Evolutionary conservation across 345 rosid genomes (phyloP).

Genomic region (Populus alba): DNA sequence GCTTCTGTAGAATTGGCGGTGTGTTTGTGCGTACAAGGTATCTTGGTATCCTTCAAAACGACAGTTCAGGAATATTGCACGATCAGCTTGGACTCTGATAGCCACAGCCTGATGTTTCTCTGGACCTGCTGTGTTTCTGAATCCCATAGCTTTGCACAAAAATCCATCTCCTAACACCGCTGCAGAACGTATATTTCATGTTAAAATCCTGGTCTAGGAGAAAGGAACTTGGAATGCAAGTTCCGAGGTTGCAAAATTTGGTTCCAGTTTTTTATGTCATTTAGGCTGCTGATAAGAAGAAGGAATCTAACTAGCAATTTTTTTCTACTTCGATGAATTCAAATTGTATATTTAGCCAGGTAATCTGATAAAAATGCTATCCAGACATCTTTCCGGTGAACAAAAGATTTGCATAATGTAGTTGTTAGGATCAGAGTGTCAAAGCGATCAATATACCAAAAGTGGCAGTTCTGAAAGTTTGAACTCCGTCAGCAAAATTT

Average conservation of each 20-base stretch:
- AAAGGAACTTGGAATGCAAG: neutral
- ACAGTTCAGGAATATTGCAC: conserved; percentile 63
- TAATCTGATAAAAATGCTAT: neutral
- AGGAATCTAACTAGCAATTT: neutral
- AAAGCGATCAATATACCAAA: conserved; percentile 44
- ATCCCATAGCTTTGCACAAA: conserved; percentile 70
- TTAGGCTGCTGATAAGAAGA: neutral
- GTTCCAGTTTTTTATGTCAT: neutral
- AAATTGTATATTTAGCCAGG: neutral
- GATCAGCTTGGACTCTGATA: conserved; percentile 61
- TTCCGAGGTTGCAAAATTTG: neutral
- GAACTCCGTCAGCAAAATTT: conserved; percentile 51
- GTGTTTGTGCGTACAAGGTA: conserved; percentile 69
- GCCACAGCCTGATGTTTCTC: conserved; percentile 75
- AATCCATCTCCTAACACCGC: conserved; percentile 68
- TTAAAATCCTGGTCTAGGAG: neutral
- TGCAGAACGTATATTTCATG: conserved; percentile 19
- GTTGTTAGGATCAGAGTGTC: no score
- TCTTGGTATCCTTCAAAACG: conserved; percentile 76
- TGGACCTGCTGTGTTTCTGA: conserved; percentile 83
- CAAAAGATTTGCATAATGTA: neutral
- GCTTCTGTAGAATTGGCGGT: conserved; percentile 73
- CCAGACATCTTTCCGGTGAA: neutral
- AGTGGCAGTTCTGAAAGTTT: conserved; percentile 56
- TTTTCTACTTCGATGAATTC: neutral